These are phyloP conservation scores for Capsicum pubescens DNA, from an alignment of 257 asterid genomes.

Conservation along the genomic window DNA sequence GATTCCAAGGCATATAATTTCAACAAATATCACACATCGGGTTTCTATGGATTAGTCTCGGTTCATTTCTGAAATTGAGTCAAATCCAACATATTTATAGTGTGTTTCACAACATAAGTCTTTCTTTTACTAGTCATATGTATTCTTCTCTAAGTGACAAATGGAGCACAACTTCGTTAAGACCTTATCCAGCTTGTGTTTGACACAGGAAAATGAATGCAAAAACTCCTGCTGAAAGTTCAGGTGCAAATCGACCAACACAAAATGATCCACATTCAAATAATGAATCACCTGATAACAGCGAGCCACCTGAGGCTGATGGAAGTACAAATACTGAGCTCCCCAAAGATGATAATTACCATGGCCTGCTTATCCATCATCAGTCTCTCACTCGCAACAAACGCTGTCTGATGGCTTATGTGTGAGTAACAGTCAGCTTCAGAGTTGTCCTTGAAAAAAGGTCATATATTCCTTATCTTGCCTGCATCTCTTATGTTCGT, in stretches of 20 bases:
- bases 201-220: slow-evolving; percentile 27
- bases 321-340: slow-evolving; percentile 27
- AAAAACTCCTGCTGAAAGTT: slow-evolving; percentile 24
- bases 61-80: slow-evolving; percentile 12
- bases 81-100: neutral
- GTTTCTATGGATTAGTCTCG: neutral
- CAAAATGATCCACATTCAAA: slow-evolving; percentile 18
- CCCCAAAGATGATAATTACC: slow-evolving; percentile 58
- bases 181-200: slow-evolving; percentile 21
- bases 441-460: neutral
- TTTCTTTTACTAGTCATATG: neutral
- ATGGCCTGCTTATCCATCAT: slow-evolving; percentile 92
- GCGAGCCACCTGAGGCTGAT: slow-evolving; percentile 11
- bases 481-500: slow-evolving; percentile 14
- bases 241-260: slow-evolving; percentile 24
- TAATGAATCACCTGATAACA: slow-evolving; percentile 30
- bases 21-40: neutral
- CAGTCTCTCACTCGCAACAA: slow-evolving; percentile 83
- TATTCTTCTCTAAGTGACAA: slow-evolving; percentile 2
- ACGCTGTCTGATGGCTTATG: slow-evolving; percentile 93
- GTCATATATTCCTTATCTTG: neutral
- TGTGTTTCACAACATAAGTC: neutral
- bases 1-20: neutral
- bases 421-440: slow-evolving; percentile 51
- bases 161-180: neutral